Conservation (phyloP, 2,329 filamentous ascomycete genomes). For the Cephalotrichum gorgonifer region DNA sequence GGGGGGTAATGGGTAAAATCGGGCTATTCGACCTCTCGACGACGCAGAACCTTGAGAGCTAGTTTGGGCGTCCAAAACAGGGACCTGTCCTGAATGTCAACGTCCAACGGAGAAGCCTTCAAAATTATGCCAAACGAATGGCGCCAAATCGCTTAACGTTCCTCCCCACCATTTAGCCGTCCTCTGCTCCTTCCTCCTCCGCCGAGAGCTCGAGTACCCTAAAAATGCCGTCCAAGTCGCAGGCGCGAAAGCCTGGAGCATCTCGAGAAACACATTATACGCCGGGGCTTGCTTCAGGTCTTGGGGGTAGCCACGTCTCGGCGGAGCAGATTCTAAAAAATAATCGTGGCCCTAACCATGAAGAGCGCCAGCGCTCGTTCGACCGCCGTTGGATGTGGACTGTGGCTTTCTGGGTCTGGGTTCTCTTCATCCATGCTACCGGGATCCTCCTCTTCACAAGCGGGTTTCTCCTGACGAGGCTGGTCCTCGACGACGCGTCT, state of each 20-base stretch:
- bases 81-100: no score
- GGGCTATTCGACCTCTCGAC: background rate
- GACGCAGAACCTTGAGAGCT: background rate
- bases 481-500: conserved; percentile 69
- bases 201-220: background rate
- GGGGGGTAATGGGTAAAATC: no score
- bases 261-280: background rate
- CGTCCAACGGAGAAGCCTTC: background rate
- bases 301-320: background rate
- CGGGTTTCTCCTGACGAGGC: conserved; percentile 83
- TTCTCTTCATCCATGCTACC: conserved; percentile 63
- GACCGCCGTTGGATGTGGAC: conserved; percentile 47
- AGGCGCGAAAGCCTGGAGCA: background rate
- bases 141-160: background rate
- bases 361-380: conserved; percentile 19
- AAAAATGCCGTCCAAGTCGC: conserved; percentile 1
- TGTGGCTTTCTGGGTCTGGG: conserved; percentile 57
- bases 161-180: background rate
- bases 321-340: conserved; percentile 1
- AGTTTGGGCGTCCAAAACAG: no score
- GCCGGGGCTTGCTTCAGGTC: background rate
- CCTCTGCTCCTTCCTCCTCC: background rate
- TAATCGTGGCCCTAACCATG: background rate
- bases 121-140: background rate
- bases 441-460: conserved; percentile 90